Percentiles rank a stretch among this genome's conserved stretches.
Evolutionary conservation across 2,329 filamentous ascomycete species (phyloP).

Genomic region (Hypoxylon rubiginosum): DNA sequence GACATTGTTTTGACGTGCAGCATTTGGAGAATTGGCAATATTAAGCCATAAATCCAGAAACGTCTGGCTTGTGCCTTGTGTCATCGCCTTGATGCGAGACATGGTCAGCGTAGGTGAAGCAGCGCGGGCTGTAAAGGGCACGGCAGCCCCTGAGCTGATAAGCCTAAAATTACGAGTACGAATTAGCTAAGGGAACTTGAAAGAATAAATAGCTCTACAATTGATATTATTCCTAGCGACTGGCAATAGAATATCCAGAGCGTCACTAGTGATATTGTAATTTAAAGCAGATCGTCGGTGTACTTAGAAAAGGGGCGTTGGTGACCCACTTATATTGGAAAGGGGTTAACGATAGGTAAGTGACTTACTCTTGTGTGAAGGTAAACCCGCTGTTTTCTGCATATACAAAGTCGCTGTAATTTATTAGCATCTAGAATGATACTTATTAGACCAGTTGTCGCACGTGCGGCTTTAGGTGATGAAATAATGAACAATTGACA

Average conservation of each 20-base stretch:
- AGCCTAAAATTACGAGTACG: slow-evolving; percentile 58
- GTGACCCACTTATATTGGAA: background rate
- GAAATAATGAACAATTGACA: too few relatives aligned
- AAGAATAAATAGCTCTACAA: background rate
- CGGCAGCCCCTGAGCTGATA: slow-evolving; percentile 73
- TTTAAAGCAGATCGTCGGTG: too few relatives aligned
- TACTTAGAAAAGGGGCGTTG: background rate
- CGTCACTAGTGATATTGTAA: too few relatives aligned
- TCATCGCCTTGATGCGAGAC: slow-evolving; percentile 82
- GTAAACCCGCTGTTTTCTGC: slow-evolving; percentile 73
- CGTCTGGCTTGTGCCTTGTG: slow-evolving; percentile 80
- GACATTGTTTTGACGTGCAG: slow-evolving; percentile 77
- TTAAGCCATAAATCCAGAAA: slow-evolving; percentile 83
- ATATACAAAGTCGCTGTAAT: slow-evolving; percentile 77
- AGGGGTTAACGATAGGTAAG: background rate
- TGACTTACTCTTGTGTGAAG: slow-evolving; percentile 69
- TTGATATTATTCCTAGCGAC: background rate
- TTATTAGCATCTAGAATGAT: background rate
- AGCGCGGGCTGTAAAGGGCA: slow-evolving; percentile 82
- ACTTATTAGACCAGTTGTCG: too few relatives aligned
- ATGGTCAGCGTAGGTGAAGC: slow-evolving; percentile 82
- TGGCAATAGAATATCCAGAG: too few relatives aligned
- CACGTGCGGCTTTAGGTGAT: too few relatives aligned
- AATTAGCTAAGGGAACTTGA: background rate
- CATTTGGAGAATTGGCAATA: slow-evolving; percentile 80